These are phyloP conservation scores for Myxozyma sirexii DNA, from an alignment of 805 yeast species.

Conservation along the genomic window DNA sequence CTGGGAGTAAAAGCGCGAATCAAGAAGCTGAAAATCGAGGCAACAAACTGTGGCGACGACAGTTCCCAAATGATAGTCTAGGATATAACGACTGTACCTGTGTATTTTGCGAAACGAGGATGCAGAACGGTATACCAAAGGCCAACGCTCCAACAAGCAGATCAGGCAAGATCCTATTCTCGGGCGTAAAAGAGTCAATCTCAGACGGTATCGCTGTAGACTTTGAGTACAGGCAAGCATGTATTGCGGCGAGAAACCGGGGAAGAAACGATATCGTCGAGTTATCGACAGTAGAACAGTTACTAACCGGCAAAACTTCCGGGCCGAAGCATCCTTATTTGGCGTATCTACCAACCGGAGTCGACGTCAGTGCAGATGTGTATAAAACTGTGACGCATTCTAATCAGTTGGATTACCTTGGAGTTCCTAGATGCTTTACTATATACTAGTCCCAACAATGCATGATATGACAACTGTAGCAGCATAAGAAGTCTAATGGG, in stretches of 20 bases:
- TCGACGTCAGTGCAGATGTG: not conserved
- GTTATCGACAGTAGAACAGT: not conserved
- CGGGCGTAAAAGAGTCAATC: not conserved
- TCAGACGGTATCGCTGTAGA: constrained; percentile 2
- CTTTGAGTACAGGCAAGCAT: constrained; percentile 8
- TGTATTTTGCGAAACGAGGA: constrained; percentile 16
- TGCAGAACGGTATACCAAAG: not conserved
- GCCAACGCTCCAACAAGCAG: not conserved
- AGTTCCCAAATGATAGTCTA: constrained; percentile 7
- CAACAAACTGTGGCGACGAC: constrained; percentile 2
- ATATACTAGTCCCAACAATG: not conserved
- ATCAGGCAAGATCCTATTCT: not conserved
- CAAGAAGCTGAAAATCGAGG: not conserved
- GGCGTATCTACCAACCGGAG: not conserved
- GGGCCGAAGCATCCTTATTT: constrained; percentile 4
- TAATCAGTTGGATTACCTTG: not conserved
- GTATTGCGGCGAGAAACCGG: not conserved
- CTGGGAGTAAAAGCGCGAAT: not conserved
- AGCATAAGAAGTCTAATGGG: too few species aligned
- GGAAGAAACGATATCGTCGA: constrained; percentile 4
- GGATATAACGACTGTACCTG: constrained; percentile 20
- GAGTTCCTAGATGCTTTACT: not conserved
- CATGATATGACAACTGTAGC: not conserved
- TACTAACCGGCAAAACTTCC: not conserved
- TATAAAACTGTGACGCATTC: not conserved